These are phyloP conservation scores for Paecilomyces sp. DNA, from an alignment of 2,329 filamentous ascomycete genomes.

Conservation along the genomic window DNA sequence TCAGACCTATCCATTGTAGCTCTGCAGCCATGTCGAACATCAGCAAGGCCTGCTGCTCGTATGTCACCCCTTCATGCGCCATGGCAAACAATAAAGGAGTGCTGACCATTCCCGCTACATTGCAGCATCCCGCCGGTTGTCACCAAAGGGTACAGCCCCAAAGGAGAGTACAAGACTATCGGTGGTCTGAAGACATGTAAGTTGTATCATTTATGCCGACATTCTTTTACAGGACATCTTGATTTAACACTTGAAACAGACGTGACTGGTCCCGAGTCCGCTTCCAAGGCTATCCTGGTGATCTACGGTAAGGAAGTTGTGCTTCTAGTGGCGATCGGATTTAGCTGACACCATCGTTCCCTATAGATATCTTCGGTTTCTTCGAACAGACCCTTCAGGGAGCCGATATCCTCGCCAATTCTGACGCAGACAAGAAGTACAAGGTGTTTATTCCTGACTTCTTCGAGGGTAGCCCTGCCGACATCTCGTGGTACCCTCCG, in stretches of 20 bases:
- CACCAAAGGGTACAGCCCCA: conserved; percentile 44
- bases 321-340: background rate
- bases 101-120: conserved; percentile 1
- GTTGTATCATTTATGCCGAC: conserved; percentile 6
- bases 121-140: conserved; percentile 35
- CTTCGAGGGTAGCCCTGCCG: conserved; percentile 68
- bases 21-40: conserved; percentile 30
- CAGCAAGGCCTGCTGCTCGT: conserved; percentile 41
- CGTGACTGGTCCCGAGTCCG: conserved; percentile 49
- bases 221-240: background rate
- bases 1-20: conserved; percentile 14
- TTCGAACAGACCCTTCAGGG: conserved; percentile 57
- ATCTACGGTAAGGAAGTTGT: conserved; percentile 37
- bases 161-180: conserved; percentile 53
- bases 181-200: conserved; percentile 57
- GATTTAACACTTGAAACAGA: conserved; percentile 32
- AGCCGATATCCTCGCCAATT: conserved; percentile 54
- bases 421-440: conserved; percentile 64
- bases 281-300: conserved; percentile 51
- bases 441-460: conserved; percentile 88
- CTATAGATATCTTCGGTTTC: conserved; percentile 55
- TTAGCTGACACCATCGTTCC: conserved; percentile 8
- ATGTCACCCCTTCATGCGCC: conserved; percentile 10
- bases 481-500: conserved; percentile 55
- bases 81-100: background rate